phyloP scores from a whole-genome alignment of 768 basidiomycete genomes.

The Mycena latifolia region DNA sequence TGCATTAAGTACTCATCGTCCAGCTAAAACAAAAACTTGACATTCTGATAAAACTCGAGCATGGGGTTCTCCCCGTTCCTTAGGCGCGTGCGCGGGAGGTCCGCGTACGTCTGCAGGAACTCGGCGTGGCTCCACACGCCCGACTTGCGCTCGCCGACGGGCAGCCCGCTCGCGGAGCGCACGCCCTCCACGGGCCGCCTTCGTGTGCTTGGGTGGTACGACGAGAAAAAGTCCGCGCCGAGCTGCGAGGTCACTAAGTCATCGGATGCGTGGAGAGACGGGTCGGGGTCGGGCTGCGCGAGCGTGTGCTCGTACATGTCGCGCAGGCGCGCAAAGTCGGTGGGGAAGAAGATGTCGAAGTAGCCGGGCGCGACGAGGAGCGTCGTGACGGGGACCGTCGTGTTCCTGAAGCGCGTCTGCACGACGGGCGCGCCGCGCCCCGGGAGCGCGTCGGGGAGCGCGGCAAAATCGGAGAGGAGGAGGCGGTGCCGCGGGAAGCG shows the following conservation, averaged over 20 bases:
- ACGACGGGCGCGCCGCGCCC: constrained; percentile 91
- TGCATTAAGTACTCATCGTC: too few species aligned
- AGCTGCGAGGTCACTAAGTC: constrained; percentile 52
- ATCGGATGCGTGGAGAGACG: constrained; percentile 34
- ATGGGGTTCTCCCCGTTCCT: constrained; percentile 91
- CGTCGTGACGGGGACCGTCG: constrained; percentile 90
- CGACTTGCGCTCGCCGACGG: constrained; percentile 85
- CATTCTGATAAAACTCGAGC: constrained; percentile 92
- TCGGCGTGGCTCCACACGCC: constrained; percentile 90
- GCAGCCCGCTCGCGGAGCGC: constrained; percentile 78
- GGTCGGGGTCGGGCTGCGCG: constrained; percentile 57
- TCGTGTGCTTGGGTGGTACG: constrained; percentile 67
- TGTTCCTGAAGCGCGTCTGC: constrained; percentile 89
- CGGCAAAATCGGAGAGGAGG: constrained; percentile 92
- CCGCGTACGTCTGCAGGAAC: constrained; percentile 89
- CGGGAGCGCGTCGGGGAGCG: constrained; percentile 86
- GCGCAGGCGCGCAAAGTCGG: constrained; percentile 83
- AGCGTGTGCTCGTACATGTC: constrained; percentile 94
- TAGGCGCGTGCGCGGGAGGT: constrained; percentile 76
- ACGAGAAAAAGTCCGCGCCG: constrained; percentile 80
- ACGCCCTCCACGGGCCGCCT: constrained; percentile 79
- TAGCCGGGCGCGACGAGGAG: constrained; percentile 94
- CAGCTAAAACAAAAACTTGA: constrained; percentile 91
- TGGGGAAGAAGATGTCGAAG: constrained; percentile 99
- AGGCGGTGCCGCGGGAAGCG: constrained; percentile 95